These are phyloP conservation scores for Megacollybia platyphylla DNA, from an alignment of 1,284 basidiomycete species.

Conservation along the genomic window DNA sequence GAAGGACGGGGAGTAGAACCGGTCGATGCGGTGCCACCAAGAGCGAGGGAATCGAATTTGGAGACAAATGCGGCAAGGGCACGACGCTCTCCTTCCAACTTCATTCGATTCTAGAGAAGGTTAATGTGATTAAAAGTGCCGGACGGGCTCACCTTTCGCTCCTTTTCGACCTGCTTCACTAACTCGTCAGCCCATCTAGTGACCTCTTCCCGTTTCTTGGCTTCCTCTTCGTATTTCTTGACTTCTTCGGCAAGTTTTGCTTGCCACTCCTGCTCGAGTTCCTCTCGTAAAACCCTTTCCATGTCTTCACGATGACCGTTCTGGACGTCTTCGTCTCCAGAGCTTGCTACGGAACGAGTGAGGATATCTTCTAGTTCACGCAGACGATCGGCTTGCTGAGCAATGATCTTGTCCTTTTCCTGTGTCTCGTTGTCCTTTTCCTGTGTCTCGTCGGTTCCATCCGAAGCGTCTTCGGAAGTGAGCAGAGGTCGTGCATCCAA, in stretches of 20 bases:
- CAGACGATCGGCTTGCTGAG: constrained; percentile 56
- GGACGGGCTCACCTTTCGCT: constrained; percentile 39
- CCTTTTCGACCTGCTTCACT: constrained; percentile 60
- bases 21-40: constrained; percentile 24
- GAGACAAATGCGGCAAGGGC: constrained; percentile 65
- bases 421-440: constrained; percentile 51
- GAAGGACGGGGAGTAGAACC: constrained; percentile 13
- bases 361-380: constrained; percentile 48
- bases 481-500: constrained; percentile 46
- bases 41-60: constrained; percentile 61
- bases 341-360: constrained; percentile 44
- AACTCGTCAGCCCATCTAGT: constrained; percentile 61
- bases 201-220: constrained; percentile 47
- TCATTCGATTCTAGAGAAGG: constrained; percentile 24
- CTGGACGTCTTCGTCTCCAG: constrained; percentile 23
- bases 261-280: constrained; percentile 72
- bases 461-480: constrained; percentile 16
- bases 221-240: constrained; percentile 49
- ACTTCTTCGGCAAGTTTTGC: constrained; percentile 55
- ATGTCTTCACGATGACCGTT: constrained; percentile 19
- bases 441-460: constrained; percentile 33
- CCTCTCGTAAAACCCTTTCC: constrained; percentile 58
- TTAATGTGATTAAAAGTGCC: not conserved
- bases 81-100: constrained; percentile 61
- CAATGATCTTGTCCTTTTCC: constrained; percentile 61